Percentiles rank a stretch among this genome's conserved stretches.
Conservation (phyloP, 257 asterid species). For the Lycium ferocissimum region DNA sequence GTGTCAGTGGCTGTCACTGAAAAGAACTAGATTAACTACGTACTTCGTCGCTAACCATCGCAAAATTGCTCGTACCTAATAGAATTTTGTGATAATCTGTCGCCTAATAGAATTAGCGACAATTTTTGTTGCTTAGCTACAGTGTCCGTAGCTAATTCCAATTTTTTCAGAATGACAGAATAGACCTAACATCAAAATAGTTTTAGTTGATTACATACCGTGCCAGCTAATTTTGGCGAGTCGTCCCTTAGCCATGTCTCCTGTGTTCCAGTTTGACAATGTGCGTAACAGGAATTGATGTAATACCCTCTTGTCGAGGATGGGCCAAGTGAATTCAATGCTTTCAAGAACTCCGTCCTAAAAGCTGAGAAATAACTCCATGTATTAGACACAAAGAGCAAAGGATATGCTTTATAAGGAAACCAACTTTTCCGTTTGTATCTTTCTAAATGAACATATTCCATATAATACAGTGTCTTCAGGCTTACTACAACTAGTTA, state of each 20-base stretch:
- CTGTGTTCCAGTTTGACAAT: conserved; percentile 84
- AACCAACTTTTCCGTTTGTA: background rate
- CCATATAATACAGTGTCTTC: background rate
- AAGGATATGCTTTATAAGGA: background rate
- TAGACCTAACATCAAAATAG: background rate
- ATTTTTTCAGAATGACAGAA: no score
- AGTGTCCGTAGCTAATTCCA: no score
- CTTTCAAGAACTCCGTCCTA: conserved; percentile 54
- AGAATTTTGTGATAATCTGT: no score
- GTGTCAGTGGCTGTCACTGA: background rate
- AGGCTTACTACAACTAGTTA: background rate
- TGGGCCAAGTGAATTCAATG: conserved; percentile 52
- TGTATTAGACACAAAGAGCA: background rate
- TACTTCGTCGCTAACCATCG: no score
- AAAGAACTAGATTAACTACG: no score
- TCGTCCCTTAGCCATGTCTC: conserved; percentile 73
- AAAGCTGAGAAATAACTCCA: conserved; percentile 46
- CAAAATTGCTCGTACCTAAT: no score
- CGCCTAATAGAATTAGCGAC: no score
- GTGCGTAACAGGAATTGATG: conserved; percentile 84
- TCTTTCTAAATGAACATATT: background rate
- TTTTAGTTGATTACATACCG: conserved; percentile 46
- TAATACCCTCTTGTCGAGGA: conserved; percentile 71
- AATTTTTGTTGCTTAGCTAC: no score
- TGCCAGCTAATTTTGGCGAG: conserved; percentile 64